Evolutionary conservation across 352 stramenopile species (phyloP).

Genomic region (Plasmopara muralis): DNA sequence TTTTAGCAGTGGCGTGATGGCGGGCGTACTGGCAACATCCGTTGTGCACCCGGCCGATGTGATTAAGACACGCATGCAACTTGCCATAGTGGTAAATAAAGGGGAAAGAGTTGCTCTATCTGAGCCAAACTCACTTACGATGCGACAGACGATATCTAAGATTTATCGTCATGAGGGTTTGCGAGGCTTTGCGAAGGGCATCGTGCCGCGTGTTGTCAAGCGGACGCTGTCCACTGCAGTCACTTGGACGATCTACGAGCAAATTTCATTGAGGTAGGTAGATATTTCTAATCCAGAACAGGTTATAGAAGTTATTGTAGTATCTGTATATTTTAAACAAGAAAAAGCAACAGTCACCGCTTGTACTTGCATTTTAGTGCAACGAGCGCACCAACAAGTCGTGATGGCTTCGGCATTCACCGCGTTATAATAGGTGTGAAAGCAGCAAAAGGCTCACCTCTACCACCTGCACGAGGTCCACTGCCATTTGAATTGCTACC

Average conservation of each 20-base stretch:
- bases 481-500: slow-evolving; percentile 22
- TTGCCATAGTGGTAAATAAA: slow-evolving; percentile 48
- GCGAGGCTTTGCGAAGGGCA: slow-evolving; percentile 91
- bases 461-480: slow-evolving; percentile 9
- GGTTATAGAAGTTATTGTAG: neutral
- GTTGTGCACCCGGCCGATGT: slow-evolving; percentile 85
- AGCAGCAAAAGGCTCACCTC: slow-evolving; percentile 63
- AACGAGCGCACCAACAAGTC: slow-evolving; percentile 3
- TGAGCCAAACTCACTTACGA: slow-evolving; percentile 48
- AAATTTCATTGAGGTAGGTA: slow-evolving; percentile 55
- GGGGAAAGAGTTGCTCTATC: slow-evolving; percentile 20
- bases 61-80: slow-evolving; percentile 86
- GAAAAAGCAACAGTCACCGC: neutral
- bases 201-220: slow-evolving; percentile 91
- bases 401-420: slow-evolving; percentile 26
- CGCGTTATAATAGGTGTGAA: slow-evolving; percentile 85
- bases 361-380: neutral
- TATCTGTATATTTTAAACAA: neutral
- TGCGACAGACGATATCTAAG: slow-evolving; percentile 63
- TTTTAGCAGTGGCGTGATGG: slow-evolving; percentile 72
- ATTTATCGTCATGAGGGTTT: slow-evolving; percentile 91
- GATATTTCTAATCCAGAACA: neutral
- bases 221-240: slow-evolving; percentile 97
- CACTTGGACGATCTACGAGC: slow-evolving; percentile 99
- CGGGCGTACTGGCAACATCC: slow-evolving; percentile 66